A percentile compares a stretch with the other conserved stretches of the same genome.
phyloP scores from a whole-genome alignment of 345 rosid genomes.

The Populus nigra region DNA sequence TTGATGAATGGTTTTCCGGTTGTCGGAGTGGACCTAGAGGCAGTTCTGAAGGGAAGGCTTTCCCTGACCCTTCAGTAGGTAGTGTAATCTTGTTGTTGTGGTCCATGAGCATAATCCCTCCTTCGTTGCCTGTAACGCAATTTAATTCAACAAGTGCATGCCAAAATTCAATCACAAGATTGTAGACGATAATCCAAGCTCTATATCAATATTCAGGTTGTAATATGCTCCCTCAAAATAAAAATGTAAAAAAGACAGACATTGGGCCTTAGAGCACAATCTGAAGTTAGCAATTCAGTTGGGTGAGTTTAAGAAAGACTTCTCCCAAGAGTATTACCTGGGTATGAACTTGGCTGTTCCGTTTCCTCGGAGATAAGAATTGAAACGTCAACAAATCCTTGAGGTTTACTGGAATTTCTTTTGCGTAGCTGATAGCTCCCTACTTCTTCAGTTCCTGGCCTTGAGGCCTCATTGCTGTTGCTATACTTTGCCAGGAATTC shows the following conservation, averaged over 20 bases:
- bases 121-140: constrained; percentile 14
- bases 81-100: constrained; percentile 25
- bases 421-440: constrained; percentile 84
- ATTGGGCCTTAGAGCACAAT: neutral
- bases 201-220: neutral
- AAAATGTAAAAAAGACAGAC: neutral
- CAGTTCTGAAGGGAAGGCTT: constrained; percentile 17
- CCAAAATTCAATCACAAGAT: neutral
- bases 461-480: constrained; percentile 33
- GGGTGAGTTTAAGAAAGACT: neutral
- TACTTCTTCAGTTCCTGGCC: constrained; percentile 42
- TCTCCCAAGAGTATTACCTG: constrained; percentile 31
- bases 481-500: constrained; percentile 58
- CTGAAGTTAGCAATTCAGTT: neutral
- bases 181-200: neutral
- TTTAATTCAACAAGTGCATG: neutral
- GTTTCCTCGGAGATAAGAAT: constrained; percentile 53
- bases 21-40: constrained; percentile 19
- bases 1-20: constrained; percentile 29
- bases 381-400: constrained; percentile 78
- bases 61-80: constrained; percentile 28
- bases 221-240: neutral
- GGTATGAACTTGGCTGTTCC: constrained; percentile 35
- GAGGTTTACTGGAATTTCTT: constrained; percentile 56
- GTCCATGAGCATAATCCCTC: constrained; percentile 45